These are phyloP conservation scores for Aspergillus jensenii DNA, from an alignment of 2,329 filamentous ascomycete species.

Conservation along the genomic window DNA sequence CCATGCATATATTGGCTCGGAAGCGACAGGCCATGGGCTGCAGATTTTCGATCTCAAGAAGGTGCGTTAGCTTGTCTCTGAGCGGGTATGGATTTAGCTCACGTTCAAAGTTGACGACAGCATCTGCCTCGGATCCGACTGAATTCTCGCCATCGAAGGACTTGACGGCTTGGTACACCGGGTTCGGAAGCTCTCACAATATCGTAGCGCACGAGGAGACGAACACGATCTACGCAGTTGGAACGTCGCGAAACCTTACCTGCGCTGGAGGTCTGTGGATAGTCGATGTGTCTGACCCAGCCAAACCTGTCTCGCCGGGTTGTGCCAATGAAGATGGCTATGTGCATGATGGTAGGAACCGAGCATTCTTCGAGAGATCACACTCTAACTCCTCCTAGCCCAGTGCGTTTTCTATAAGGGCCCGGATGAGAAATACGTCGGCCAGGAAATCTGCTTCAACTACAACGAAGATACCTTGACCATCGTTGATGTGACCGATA, in stretches of 20 bases:
- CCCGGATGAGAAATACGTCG: slow-evolving; percentile 15
- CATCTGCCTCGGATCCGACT: slow-evolving; percentile 5
- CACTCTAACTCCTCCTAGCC: slow-evolving; percentile 5
- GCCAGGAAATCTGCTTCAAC: slow-evolving; percentile 21
- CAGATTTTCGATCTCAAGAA: slow-evolving; percentile 22
- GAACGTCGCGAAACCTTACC: slow-evolving; percentile 12
- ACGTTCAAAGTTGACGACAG: background rate
- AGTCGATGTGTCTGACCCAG: slow-evolving; percentile 19
- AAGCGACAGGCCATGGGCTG: slow-evolving; percentile 17
- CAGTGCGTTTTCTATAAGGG: slow-evolving; percentile 21
- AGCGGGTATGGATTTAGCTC: background rate
- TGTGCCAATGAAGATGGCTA: slow-evolving; percentile 20
- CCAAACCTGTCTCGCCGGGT: slow-evolving; percentile 17
- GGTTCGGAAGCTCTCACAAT: slow-evolving; percentile 21
- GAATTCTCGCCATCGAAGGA: slow-evolving; percentile 11
- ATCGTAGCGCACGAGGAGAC: slow-evolving; percentile 19
- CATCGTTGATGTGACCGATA: slow-evolving; percentile 20
- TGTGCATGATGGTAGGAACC: slow-evolving; percentile 17
- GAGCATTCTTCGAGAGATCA: no score
- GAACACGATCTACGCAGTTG: slow-evolving; percentile 20
- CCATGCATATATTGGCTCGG: slow-evolving; percentile 20
- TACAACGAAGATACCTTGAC: slow-evolving; percentile 21
- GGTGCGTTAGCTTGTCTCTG: slow-evolving; percentile 1
- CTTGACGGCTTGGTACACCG: slow-evolving; percentile 19
- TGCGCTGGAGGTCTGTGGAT: slow-evolving; percentile 21